These are phyloP conservation scores for Leishmania turanica DNA, from an alignment of 208 protist genomes.

Conservation along the genomic window DNA sequence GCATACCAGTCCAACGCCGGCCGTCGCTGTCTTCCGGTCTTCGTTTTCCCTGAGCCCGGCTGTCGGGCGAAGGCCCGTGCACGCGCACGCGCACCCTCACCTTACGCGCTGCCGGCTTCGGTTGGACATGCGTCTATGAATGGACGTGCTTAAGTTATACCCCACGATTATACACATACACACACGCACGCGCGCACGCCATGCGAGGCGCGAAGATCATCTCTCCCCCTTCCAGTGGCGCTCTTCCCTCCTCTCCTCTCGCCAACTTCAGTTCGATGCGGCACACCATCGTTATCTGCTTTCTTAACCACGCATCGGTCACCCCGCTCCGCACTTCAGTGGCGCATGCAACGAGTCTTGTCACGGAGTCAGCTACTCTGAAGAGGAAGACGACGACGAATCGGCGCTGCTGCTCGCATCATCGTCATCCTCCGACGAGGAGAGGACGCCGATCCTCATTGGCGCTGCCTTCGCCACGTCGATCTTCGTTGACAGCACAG, in stretches of 20 bases:
- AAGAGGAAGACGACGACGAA: background rate
- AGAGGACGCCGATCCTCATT: conserved; percentile 60
- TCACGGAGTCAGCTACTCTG: background rate
- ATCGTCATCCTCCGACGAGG: conserved; percentile 61
- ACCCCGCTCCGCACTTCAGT: background rate
- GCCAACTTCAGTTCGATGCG: background rate
- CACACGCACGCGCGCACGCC: background rate
- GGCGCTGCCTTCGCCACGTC: conserved; percentile 2
- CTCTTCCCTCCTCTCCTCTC: background rate
- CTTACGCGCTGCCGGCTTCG: background rate
- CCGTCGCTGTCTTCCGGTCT: background rate
- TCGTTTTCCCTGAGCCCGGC: background rate
- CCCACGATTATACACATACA: background rate
- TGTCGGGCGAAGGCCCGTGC: background rate
- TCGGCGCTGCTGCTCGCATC: conserved; percentile 24
- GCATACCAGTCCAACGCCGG: background rate
- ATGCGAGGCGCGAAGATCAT: background rate
- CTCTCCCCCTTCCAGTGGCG: background rate
- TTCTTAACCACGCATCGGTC: background rate
- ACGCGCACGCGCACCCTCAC: background rate
- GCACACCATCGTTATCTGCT: background rate
- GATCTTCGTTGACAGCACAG: background rate
- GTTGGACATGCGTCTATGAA: background rate
- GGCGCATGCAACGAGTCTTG: background rate
- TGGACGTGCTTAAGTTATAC: background rate